Percentiles rank a stretch among this genome's conserved stretches.
Evolutionary conservation across 164 flowering plant genomes (phyloP).

Genomic region (Tetrastigma voinierianum): DNA sequence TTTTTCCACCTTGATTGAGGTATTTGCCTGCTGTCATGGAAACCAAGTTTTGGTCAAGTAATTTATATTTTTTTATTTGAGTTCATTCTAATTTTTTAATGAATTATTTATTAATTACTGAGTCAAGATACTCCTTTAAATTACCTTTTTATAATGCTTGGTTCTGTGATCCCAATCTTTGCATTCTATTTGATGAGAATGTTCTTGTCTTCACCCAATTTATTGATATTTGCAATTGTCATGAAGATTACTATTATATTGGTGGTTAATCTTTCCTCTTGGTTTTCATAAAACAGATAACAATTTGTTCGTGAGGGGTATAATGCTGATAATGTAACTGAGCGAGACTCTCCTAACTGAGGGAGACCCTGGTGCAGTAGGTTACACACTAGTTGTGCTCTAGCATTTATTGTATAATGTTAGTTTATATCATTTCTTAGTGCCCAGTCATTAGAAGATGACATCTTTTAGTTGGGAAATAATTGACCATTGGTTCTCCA

Average conservation of each 20-base stretch:
- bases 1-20: too few relatives aligned
- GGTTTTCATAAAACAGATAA: constrained; percentile 30
- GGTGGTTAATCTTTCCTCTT: neutral
- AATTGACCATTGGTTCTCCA: neutral
- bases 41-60: neutral
- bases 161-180: neutral
- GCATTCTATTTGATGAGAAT: constrained; percentile 1
- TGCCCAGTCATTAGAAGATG: neutral
- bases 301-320: constrained; percentile 14
- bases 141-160: neutral
- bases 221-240: too few relatives aligned
- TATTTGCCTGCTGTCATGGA: neutral
- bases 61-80: neutral
- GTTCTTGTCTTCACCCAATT: neutral
- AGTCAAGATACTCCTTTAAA: neutral
- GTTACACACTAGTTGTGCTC: constrained; percentile 94
- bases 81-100: neutral
- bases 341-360: constrained; percentile 86
- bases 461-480: neutral
- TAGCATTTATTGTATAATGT: constrained; percentile 78
- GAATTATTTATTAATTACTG: neutral
- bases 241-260: neutral
- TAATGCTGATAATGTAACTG: constrained; percentile 50
- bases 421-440: constrained; percentile 25
- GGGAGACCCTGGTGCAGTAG: constrained; percentile 92